A percentile compares a stretch with the other conserved stretches of the same genome.
Conservation (phyloP, 805 yeast genomes). For the Kuraishia ogatae region DNA sequence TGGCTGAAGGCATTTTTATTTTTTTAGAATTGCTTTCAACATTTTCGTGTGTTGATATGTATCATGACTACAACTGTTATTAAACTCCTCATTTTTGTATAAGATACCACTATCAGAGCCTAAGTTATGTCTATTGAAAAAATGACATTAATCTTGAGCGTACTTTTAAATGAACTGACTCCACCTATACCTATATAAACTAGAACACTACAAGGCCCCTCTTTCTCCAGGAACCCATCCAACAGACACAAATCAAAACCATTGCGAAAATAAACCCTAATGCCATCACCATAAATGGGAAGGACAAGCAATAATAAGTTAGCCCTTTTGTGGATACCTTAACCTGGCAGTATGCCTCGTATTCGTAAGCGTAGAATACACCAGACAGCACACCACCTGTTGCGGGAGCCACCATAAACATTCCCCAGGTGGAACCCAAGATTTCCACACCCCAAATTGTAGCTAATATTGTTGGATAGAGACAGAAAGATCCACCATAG, state of each 20-base stretch:
- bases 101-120: too few species aligned
- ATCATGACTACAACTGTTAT: too few species aligned
- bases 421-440: slow-evolving; percentile 90
- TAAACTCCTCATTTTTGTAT: too few species aligned
- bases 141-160: too few species aligned
- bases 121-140: too few species aligned
- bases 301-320: slow-evolving; percentile 7
- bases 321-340: background rate
- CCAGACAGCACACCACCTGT: slow-evolving; percentile 67
- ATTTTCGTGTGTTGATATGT: too few species aligned
- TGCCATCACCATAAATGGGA: slow-evolving; percentile 10
- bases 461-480: slow-evolving; percentile 79
- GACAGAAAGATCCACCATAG: slow-evolving; percentile 79
- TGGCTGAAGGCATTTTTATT: slow-evolving; percentile 21
- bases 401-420: slow-evolving; percentile 85
- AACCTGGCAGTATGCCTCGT: slow-evolving; percentile 31
- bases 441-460: slow-evolving; percentile 82
- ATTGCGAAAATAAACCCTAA: background rate
- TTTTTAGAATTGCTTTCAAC: background rate
- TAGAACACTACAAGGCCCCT: background rate
- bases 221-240: background rate
- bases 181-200: background rate
- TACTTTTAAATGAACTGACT: too few species aligned
- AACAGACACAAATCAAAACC: background rate
- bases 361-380: slow-evolving; percentile 54